Conservation (phyloP, 2,329 filamentous ascomycete species). For the Alternaria triticina region DNA sequence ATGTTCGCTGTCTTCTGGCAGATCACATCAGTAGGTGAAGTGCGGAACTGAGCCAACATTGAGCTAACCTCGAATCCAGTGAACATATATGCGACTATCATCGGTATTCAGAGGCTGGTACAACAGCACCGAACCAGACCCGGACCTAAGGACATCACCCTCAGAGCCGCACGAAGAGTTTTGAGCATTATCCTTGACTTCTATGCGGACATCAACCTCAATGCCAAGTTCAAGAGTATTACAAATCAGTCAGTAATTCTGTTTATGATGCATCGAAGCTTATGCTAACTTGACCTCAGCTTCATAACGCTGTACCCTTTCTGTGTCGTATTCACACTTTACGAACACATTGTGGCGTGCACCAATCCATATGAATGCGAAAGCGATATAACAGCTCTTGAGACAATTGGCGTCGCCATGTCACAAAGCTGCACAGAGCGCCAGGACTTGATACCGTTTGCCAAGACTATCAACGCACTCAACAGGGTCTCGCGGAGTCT, state of each 20-base stretch:
- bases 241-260: too few species aligned
- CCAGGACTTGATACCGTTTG: conserved; percentile 27
- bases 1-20: conserved; percentile 24
- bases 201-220: not conserved
- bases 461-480: conserved; percentile 36
- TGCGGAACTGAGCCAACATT: not conserved
- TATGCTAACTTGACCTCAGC: conserved; percentile 10
- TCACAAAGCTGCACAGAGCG: conserved; percentile 17
- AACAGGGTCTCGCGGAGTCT: conserved; percentile 37
- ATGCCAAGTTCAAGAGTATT: conserved; percentile 11
- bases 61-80: conserved; percentile 8
- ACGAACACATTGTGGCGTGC: conserved; percentile 36
- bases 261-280: too few species aligned
- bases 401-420: conserved; percentile 30
- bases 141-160: conserved; percentile 19
- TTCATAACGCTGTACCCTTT: conserved; percentile 42
- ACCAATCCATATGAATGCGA: conserved; percentile 31
- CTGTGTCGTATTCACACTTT: conserved; percentile 38
- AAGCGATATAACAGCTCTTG: conserved; percentile 30
- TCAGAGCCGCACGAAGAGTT: conserved; percentile 34
- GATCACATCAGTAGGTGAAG: conserved; percentile 25
- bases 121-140: conserved; percentile 3
- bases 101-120: conserved; percentile 31
- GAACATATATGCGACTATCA: conserved; percentile 32
- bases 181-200: conserved; percentile 30